Evolutionary conservation across 257 asterid species (phyloP), one percentile per base, ranked within the genome.

Genomic region (Lavandula angustifolia): DNA sequence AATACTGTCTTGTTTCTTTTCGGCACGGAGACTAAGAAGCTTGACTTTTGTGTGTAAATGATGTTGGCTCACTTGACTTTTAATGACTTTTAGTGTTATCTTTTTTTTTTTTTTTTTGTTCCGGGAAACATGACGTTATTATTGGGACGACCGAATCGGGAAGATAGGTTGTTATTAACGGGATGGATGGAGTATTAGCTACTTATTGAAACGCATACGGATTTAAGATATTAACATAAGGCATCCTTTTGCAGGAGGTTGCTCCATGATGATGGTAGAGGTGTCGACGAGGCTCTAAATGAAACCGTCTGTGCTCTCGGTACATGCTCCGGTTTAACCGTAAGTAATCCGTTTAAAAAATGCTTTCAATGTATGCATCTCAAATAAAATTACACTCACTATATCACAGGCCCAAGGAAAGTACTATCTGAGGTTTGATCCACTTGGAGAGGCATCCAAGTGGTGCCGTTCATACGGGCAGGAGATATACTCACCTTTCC

Each of bases 391-490:
- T 33, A 48, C 47, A 18, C 58, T 58, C 33, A 17, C 1, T 10
- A 68, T 48, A 68, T 41, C 43, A 54, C 82, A 92, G 99, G 84
- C 85, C 53, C 86, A 80, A 68, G 99, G 99, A 34, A 94, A 90
- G 71, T 86, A 81, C 82, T 88, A 84, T 70, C 56, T 90, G n/a
- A 84, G 80, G 66, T 69, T 87, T 44, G 95, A 94, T 86, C 88
- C 84, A 34, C 76, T 82, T 9, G 98, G 98, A 35, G 95, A 87
- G 70, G 99, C 95, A 62, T 85, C 98, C 41, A 87, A 83, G 79
- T 94, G 99, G 99, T 98, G 99, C 38, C 82, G 99, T 9, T 78
- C 95, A 38, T 84, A 77, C 62, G 99, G 96, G 34, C 99, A 94
- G 71, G 95, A 90, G 81, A 88, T 90, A 65, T 90, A 94, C 80